Conservation (phyloP, 2,329 filamentous ascomycete genomes). For the Zopfia rhizophila region DNA sequence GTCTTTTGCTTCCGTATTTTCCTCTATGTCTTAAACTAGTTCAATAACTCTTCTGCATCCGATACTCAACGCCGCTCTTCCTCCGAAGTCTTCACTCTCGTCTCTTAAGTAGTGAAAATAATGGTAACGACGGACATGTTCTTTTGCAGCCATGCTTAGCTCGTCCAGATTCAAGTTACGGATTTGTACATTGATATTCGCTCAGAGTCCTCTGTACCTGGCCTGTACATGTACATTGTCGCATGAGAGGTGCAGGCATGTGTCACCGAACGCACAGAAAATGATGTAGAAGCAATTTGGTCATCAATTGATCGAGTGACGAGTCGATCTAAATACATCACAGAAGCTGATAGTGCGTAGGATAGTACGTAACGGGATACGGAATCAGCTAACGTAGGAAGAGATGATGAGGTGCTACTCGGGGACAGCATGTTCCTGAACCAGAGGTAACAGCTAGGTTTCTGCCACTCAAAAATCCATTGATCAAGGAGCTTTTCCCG, state of each 20-base stretch:
- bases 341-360: too few species aligned
- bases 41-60: conserved; percentile 14
- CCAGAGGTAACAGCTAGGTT: conserved; percentile 17
- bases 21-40: conserved; percentile 3
- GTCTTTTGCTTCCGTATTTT: conserved; percentile 3
- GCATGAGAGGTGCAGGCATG: conserved; percentile 24
- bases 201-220: conserved; percentile 6
- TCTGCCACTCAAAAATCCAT: conserved; percentile 17
- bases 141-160: too few species aligned
- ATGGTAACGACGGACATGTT: conserved; percentile 20
- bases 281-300: too few species aligned
- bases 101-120: conserved; percentile 19
- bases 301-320: too few species aligned
- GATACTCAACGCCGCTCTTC: conserved; percentile 11
- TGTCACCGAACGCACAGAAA: too few species aligned
- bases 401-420: too few species aligned
- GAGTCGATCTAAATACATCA: too few species aligned
- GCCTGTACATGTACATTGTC: conserved; percentile 15
- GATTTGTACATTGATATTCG: too few species aligned
- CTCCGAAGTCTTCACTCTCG: conserved; percentile 5
- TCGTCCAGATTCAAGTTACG: too few species aligned
- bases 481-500: conserved; percentile 22
- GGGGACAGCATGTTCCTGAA: too few species aligned
- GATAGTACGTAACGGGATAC: too few species aligned
- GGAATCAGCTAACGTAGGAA: too few species aligned